Conservation (phyloP, 2,329 filamentous ascomycete species). For the Cordyceps farinosa region DNA sequence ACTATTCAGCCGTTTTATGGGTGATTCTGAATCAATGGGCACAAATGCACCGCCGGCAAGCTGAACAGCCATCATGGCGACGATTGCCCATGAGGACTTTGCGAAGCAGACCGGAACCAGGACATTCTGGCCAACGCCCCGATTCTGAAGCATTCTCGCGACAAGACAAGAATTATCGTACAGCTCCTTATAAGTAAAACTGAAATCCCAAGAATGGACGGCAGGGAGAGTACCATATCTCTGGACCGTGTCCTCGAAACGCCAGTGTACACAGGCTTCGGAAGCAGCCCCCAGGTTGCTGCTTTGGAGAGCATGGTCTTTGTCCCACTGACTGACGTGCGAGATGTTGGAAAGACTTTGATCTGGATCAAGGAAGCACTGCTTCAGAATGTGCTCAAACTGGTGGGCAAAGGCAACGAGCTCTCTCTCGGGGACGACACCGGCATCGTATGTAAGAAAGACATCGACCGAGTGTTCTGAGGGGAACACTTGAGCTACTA, state of each 20-base stretch:
- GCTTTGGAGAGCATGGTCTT: not conserved
- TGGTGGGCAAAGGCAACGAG: constrained; percentile 14
- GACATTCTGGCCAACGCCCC: not conserved
- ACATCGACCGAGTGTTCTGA: not conserved
- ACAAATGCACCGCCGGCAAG: constrained; percentile 18
- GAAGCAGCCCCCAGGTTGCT: constrained; percentile 1
- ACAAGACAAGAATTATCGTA: not conserved
- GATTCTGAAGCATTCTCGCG: not conserved
- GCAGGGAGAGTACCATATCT: constrained; percentile 8
- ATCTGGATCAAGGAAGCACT: not conserved
- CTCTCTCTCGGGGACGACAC: not conserved
- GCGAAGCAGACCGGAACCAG: constrained; percentile 17
- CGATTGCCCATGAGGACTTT: constrained; percentile 18
- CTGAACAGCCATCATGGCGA: constrained; percentile 19
- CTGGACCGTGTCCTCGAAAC: constrained; percentile 11
- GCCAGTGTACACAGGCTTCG: constrained; percentile 15
- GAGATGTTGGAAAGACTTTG: not conserved
- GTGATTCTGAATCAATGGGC: constrained; percentile 10
- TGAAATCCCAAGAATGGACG: constrained; percentile 23
- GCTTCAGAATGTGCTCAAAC: constrained; percentile 12
- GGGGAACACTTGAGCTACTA: constrained; percentile 9
- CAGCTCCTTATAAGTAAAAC: constrained; percentile 14
- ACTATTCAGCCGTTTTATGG: not conserved
- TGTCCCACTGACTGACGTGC: not conserved
- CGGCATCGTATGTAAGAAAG: constrained; percentile 2